Evolutionary conservation across 768 basidiomycete species (phyloP).

Genomic region (Paxillus rubicundulus): DNA sequence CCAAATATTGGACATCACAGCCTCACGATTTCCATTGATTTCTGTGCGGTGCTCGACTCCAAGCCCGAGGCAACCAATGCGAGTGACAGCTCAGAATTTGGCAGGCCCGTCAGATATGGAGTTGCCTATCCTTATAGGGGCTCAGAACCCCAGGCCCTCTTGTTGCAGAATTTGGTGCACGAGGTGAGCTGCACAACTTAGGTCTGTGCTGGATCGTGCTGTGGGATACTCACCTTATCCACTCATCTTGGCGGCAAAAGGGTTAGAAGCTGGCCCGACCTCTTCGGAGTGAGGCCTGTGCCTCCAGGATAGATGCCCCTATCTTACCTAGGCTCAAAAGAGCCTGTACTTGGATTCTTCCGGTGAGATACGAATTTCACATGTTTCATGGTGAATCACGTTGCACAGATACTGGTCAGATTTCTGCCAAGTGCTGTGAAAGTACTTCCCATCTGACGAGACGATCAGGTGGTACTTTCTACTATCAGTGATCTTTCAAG

Average conservation of each 20-base stretch:
- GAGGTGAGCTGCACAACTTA: not conserved
- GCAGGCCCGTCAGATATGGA: not conserved
- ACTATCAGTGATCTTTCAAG: not conserved
- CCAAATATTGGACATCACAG: slow-evolving; percentile 31
- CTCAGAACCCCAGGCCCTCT: not conserved
- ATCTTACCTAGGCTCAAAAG: not conserved
- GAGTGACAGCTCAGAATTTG: not conserved
- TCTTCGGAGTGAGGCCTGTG: not conserved
- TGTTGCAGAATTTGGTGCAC: not conserved
- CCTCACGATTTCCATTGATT: slow-evolving; percentile 11
- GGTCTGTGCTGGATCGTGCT: not conserved
- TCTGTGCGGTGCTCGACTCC: not conserved
- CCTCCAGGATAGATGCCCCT: not conserved
- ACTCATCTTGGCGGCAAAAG: not conserved
- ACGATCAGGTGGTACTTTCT: not conserved
- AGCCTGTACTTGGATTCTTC: not conserved
- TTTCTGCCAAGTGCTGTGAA: not conserved
- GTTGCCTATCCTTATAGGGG: not conserved
- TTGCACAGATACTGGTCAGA: not conserved
- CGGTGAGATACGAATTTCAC: not conserved
- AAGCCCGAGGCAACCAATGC: slow-evolving; percentile 7
- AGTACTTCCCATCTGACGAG: not conserved
- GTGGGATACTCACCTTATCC: not conserved
- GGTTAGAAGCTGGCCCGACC: not conserved
- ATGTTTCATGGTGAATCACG: not conserved